These are phyloP conservation scores for Cadophora sp. DNA, from an alignment of 2,329 filamentous ascomycete species.

Conservation along the genomic window DNA sequence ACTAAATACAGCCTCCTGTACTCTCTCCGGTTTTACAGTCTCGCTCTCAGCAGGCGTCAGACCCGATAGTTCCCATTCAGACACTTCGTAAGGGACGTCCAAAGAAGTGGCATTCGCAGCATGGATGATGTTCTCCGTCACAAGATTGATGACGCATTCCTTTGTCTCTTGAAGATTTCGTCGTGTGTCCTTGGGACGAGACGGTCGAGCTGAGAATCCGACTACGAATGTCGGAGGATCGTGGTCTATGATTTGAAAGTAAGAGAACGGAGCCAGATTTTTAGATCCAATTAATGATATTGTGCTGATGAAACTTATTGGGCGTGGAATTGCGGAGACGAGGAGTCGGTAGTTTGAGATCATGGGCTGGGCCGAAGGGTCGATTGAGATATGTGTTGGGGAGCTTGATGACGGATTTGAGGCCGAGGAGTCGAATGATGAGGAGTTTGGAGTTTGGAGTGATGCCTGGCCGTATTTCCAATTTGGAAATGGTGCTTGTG, in stretches of 20 bases:
- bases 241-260: constrained; percentile 13
- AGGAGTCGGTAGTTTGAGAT: constrained; percentile 9
- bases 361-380: background rate
- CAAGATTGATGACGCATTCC: constrained; percentile 7
- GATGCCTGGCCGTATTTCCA: constrained; percentile 8
- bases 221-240: constrained; percentile 10
- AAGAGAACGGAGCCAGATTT: constrained; percentile 16
- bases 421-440: background rate
- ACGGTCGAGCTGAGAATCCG: background rate
- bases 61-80: constrained; percentile 3
- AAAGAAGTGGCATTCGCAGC: background rate
- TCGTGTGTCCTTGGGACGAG: background rate
- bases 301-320: constrained; percentile 7
- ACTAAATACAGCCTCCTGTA: background rate
- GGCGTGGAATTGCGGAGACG: constrained; percentile 14
- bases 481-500: background rate
- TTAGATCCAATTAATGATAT: background rate
- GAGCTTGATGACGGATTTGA: no score
- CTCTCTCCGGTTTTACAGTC: background rate
- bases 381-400: background rate
- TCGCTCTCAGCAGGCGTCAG: background rate
- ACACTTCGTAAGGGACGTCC: background rate
- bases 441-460: background rate
- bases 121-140: constrained; percentile 7
- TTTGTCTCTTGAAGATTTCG: background rate